phyloP scores from a whole-genome alignment of 495 filamentous ascomycete genomes.

The Opeltia flavorubescens region DNA sequence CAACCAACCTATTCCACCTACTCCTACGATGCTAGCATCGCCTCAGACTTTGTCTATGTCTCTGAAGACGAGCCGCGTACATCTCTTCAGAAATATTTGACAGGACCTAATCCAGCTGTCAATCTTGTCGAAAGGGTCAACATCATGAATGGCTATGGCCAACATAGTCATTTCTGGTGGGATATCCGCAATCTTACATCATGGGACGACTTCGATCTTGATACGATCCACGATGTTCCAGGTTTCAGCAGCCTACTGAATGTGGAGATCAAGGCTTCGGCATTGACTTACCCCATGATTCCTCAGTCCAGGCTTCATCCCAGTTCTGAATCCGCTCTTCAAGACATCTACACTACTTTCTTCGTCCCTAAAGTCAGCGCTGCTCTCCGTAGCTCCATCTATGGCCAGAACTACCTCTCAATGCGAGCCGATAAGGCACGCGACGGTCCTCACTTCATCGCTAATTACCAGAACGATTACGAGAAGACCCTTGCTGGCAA shows the following conservation, averaged over 20 bases:
- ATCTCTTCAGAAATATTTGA: slow-evolving; percentile 64
- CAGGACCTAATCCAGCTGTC: slow-evolving; percentile 62
- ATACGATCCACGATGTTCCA: slow-evolving; percentile 57
- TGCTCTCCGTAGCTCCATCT: slow-evolving; percentile 54
- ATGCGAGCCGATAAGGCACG: slow-evolving; percentile 36
- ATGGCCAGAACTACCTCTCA: slow-evolving; percentile 40
- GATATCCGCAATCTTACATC: slow-evolving; percentile 74
- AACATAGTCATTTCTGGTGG: slow-evolving; percentile 84
- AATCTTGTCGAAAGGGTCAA: slow-evolving; percentile 70
- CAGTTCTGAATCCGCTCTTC: slow-evolving; percentile 57
- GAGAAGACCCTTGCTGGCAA: slow-evolving; percentile 59
- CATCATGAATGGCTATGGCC: slow-evolving; percentile 49
- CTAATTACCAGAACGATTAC: slow-evolving; percentile 56
- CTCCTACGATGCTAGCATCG: slow-evolving; percentile 15
- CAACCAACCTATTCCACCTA: slow-evolving; percentile 13
- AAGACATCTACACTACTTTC: slow-evolving; percentile 51
- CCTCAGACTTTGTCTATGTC: slow-evolving; percentile 24
- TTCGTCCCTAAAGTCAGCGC: slow-evolving; percentile 71
- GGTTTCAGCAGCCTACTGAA: slow-evolving; percentile 60
- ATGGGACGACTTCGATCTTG: slow-evolving; percentile 65
- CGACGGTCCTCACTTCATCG: slow-evolving; percentile 46
- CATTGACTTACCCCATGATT: slow-evolving; percentile 46
- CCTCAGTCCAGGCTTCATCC: slow-evolving; percentile 43
- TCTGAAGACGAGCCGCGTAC: slow-evolving; percentile 33
- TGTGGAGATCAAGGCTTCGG: slow-evolving; percentile 45